Evolutionary conservation across 495 filamentous ascomycete genomes (phyloP), one percentile per base, ranked within the genome.

Genomic region (Penicillium desertorum): DNA sequence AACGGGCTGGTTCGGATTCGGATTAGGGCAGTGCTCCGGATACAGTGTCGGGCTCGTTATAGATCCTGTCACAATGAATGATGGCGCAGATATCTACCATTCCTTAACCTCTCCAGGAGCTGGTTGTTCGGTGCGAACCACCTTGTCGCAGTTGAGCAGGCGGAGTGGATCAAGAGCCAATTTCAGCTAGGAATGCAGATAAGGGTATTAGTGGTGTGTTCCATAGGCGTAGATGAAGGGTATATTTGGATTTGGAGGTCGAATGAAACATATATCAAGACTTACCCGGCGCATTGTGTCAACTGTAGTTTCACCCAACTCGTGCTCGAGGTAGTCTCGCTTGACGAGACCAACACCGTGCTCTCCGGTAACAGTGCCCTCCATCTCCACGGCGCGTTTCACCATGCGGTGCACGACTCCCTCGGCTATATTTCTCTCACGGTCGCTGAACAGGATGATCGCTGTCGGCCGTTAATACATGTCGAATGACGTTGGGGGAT

Each of bases 71-170:
- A 20, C 30, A 37, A 10, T 20, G 2, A 6, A 25, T 7, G 9
- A 5, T 5, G 30, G 20, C 34, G 45, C 39, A 47, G 32, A 17
- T 5, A 42, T 54, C 61, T 65, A 77, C 76, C 76, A 76, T 65
- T 70, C 57, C 57, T 77, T 76, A 17, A 76, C 41, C 51, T 79
- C 75, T 22, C 72, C 72, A 4, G 70, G 64, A 17, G 57, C 61
- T 11, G 74, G 71, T 52, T 63, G 67, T 56, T 81, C 70, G 23
- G 75, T 65, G 45, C 84, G 74, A 23, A 88, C 78, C 48, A 88
- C 76, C 64, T 88, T 88, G 69, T 88, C 85, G 57, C 81, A 86
- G 64, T 88, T 88, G 32, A 88, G 78, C 54, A 88, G 58, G 64
- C 85, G 83, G 23, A 83, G 74, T 8, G 85, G 85, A 64, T 88